A percentile compares a stretch with the other conserved stretches of the same genome.
Evolutionary conservation across 2,329 filamentous ascomycete genomes (phyloP).

Genomic region (Rhynchosporium secalis): DNA sequence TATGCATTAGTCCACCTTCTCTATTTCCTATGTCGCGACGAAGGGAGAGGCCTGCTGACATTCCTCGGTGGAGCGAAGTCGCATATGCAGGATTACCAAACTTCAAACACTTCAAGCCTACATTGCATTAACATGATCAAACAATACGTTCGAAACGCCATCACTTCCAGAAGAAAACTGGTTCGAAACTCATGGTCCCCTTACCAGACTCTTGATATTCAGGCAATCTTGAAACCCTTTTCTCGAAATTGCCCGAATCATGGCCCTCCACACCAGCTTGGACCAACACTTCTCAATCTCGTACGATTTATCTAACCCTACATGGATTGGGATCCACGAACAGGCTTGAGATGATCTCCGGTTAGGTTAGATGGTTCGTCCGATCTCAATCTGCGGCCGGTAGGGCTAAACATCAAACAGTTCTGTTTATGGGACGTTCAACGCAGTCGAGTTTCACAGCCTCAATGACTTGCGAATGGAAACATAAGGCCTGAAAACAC

Average conservation of each 20-base stretch:
- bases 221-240: neutral
- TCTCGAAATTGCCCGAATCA: neutral
- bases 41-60: neutral
- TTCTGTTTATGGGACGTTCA: neutral
- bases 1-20: neutral
- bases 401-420: neutral
- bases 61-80: neutral
- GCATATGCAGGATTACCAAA: neutral
- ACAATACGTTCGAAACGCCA: neutral
- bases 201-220: constrained; percentile 2
- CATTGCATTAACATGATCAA: constrained; percentile 10
- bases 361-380: neutral
- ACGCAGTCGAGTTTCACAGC: neutral
- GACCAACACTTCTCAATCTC: constrained; percentile 8
- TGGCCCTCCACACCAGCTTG: neutral
- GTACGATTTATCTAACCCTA: neutral
- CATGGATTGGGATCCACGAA: neutral
- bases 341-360: neutral
- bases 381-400: neutral
- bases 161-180: neutral
- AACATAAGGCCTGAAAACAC: neutral
- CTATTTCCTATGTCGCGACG: neutral
- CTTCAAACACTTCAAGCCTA: constrained; percentile 5
- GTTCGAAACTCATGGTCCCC: neutral
- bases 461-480: neutral